Conservation (phyloP, 306 rosid species). For the Begonia masoniana region DNA sequence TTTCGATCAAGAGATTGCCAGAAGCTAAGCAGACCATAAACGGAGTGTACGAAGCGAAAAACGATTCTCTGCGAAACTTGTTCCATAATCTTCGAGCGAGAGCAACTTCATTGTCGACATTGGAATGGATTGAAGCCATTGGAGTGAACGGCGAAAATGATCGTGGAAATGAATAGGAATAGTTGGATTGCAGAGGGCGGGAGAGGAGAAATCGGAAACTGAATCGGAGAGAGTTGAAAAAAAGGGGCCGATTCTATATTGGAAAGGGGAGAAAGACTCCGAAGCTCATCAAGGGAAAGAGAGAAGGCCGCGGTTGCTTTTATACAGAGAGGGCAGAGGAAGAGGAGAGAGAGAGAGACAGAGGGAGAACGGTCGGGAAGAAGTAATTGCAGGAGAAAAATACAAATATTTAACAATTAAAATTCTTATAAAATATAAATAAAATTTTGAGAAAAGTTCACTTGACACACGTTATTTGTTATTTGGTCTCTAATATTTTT, state of each 20-base stretch:
- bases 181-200: constrained; percentile 25
- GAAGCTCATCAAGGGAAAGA: not conserved
- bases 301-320: not conserved
- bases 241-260: not conserved
- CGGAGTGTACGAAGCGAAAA: constrained; percentile 60
- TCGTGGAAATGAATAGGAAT: constrained; percentile 13
- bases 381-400: too few species aligned
- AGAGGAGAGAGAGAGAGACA: not conserved
- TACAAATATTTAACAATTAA: too few species aligned
- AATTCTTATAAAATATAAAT: too few species aligned
- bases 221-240: not conserved
- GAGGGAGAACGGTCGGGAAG: too few species aligned
- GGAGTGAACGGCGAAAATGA: constrained; percentile 14
- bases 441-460: too few species aligned
- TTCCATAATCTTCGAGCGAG: constrained; percentile 64
- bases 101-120: constrained; percentile 42
- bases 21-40: constrained; percentile 58
- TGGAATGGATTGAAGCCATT: constrained; percentile 37
- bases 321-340: not conserved
- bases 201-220: constrained; percentile 3
- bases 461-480: too few species aligned
- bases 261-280: not conserved
- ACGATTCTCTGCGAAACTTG: constrained; percentile 50
- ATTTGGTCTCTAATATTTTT: too few species aligned
- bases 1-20: constrained; percentile 52